Base-by-base conservation (phyloP, 140 eudicot genomes). In the Stevia rebaudiana region DNA sequence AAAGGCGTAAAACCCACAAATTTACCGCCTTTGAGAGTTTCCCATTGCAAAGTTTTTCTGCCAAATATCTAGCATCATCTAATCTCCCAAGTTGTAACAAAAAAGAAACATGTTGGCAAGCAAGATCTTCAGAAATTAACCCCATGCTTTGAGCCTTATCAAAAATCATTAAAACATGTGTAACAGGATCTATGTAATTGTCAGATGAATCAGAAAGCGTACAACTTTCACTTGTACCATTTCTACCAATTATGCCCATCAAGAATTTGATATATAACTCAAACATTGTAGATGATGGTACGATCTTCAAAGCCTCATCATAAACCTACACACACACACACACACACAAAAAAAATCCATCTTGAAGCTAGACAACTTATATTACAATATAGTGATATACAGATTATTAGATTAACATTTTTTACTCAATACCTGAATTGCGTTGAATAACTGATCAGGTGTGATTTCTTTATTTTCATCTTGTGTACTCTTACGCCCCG, bases 111-210 rank as follows among this genome's bases (percentile, higher is more conserved):
- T 88, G 78, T 66, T 83, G 81, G 71, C 87, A 78, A 33, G 92
- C 96, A 78, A 92, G 95, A 77, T 85, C 83, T 74, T 87, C 95
- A 3, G 83, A 75, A 31, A 85, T 67, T 70, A 80, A 88, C 25
- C 79, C 87, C 76, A 66, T 58, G 61, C 54, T 81, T 77, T 87
- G 89, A 63, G 98, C 96, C 63, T 79, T 83, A 58, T 79, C 89
- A 81, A 68, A 88, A 16, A 85, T 75, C 77, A 6, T 73, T 76
- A 80, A 43, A 40, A 81, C 60, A 58, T 83, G 97, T 6, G 86
- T 49, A 65, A 82, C 67, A 70, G 70, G 83, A 62, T 82, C 87
- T 50, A 54, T 41, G 56, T 16, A 13, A 54, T 64, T 58, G 44
- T 43, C 73, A 3, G 75, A 66, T 55, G 80, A 48, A 54, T 56